Conservation (phyloP, 2,329 filamentous ascomycete species). For the Alternaria arbusti region DNA sequence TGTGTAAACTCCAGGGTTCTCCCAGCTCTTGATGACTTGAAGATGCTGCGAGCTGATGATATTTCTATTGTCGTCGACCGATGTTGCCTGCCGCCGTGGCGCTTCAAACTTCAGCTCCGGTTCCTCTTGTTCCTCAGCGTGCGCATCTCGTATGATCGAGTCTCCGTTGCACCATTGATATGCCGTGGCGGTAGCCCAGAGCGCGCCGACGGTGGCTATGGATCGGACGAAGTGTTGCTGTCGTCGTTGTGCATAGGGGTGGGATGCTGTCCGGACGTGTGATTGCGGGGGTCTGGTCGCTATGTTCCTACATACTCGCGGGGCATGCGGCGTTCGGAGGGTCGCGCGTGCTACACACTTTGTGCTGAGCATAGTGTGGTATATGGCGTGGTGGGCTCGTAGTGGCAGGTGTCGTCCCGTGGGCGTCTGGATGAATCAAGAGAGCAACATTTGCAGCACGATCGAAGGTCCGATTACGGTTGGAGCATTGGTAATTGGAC, state of each 20-base stretch:
- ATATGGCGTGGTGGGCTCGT: constrained; percentile 2
- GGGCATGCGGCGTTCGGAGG: constrained; percentile 29
- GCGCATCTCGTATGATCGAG: constrained; percentile 48
- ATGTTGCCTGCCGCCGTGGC: constrained; percentile 60
- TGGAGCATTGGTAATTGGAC: constrained; percentile 17
- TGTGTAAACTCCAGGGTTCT: constrained; percentile 85
- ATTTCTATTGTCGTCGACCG: constrained; percentile 75
- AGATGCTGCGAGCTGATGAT: constrained; percentile 83
- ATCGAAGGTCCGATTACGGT: constrained; percentile 7
- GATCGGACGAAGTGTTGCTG: constrained; percentile 56
- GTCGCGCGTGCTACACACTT: constrained; percentile 41
- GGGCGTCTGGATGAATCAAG: constrained; percentile 14
- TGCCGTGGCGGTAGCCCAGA: constrained; percentile 54
- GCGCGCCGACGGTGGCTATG: constrained; percentile 50
- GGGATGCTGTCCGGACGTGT: constrained; percentile 35
- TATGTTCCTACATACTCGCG: constrained; percentile 35
- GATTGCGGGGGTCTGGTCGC: constrained; percentile 22
- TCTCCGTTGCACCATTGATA: constrained; percentile 53
- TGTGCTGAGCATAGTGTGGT: constrained; percentile 39
- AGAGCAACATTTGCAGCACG: constrained; percentile 16
- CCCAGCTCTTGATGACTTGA: constrained; percentile 82
- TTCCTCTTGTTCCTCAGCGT: constrained; percentile 60
- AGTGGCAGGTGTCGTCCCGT: constrained; percentile 4
- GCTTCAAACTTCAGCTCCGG: constrained; percentile 72
- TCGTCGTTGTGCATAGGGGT: constrained; percentile 52